Base-by-base conservation (phyloP, 108 stramenopile species). In the Hondaea fermentalgiana region DNA sequence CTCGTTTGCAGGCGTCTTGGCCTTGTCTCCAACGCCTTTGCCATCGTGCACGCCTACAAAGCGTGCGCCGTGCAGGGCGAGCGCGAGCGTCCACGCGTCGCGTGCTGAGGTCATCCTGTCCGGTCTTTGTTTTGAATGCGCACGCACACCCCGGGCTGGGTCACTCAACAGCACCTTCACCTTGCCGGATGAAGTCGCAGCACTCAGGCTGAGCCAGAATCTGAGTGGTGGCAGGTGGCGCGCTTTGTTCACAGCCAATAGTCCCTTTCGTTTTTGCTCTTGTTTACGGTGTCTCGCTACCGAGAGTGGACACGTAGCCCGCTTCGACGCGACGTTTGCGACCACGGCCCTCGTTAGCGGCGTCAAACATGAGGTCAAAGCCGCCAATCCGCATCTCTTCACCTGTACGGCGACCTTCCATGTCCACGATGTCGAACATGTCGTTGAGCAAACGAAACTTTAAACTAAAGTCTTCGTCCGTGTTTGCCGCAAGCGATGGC, bases 371-470 rank as follows among this genome's bases (percentile, higher is more conserved):
- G n/a, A 90, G 51, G 43, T 92, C 91, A 57, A 93, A 93, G 53
- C 93, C 93, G 4, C 93, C 93, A 35, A 93, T 72, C 45, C 72
- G 90, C 23, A 23, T 57, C 91, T 93, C 93, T 47, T 91, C 89
- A 29, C 93, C 93, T 35, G 76, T 28, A 25, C 60, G 91, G 47
- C 23, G 23, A 5, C 91, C 91, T 49, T 95, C 94, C 51, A 94
- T 59, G 88, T 95, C 94, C 6, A 94, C 88, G 23, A 95, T 91
- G 72, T 95, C 94, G 5, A 95, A 72, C 55, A 92, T 72, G 87
- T 94, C 93, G 23, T 90, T 60, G 57, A 95, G 90, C 90, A 95
- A 89, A 44, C 92, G 89, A 57, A 91, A 88, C 92, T 95, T 95
- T 58, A 93, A 83, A 14, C 58, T 51, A 29, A 89, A 92, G 57